phyloP scores from a whole-genome alignment of 1,284 basidiomycete genomes.

The Ganoderma multipileum region DNA sequence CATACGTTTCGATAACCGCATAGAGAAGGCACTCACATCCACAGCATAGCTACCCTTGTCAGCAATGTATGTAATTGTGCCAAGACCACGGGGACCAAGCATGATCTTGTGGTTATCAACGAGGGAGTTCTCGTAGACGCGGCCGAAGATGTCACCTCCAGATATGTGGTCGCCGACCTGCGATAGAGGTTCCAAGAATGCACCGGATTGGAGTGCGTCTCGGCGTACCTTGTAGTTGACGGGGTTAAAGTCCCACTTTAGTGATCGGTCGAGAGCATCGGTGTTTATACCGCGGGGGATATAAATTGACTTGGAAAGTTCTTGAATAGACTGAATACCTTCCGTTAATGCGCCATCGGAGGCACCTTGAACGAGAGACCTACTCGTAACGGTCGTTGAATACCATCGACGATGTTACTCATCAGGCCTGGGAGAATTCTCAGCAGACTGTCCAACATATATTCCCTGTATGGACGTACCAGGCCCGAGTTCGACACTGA shows the following conservation, averaged over 20 bases:
- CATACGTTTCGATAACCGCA: not conserved
- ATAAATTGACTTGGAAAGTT: conserved; percentile 97
- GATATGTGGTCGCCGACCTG: conserved; percentile 96
- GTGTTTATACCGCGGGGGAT: conserved; percentile 99
- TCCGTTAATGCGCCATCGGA: conserved; percentile 28
- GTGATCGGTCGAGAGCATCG: conserved; percentile 87
- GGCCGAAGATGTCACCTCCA: conserved; percentile 96
- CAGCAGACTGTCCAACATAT: not conserved
- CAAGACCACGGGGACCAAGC: conserved; percentile 92
- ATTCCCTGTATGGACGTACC: conserved; percentile 54
- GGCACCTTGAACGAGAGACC: conserved; percentile 37
- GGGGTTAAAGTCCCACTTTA: conserved; percentile 98
- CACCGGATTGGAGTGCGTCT: not conserved
- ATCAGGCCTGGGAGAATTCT: conserved; percentile 75
- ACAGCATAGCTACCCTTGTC: conserved; percentile 96
- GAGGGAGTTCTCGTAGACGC: conserved; percentile 97
- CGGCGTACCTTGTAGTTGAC: conserved; percentile 70
- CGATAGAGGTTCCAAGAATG: not conserved
- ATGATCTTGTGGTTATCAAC: conserved; percentile 98
- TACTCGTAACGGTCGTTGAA: conserved; percentile 90
- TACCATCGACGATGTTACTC: conserved; percentile 98
- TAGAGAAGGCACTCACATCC: conserved; percentile 61
- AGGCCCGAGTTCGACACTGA: conserved; percentile 97
- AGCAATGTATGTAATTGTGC: conserved; percentile 93
- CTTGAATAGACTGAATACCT: conserved; percentile 83